Evolutionary conservation across 1,284 basidiomycete species (phyloP).

Genomic region (Fomitiporia mediterranea): DNA sequence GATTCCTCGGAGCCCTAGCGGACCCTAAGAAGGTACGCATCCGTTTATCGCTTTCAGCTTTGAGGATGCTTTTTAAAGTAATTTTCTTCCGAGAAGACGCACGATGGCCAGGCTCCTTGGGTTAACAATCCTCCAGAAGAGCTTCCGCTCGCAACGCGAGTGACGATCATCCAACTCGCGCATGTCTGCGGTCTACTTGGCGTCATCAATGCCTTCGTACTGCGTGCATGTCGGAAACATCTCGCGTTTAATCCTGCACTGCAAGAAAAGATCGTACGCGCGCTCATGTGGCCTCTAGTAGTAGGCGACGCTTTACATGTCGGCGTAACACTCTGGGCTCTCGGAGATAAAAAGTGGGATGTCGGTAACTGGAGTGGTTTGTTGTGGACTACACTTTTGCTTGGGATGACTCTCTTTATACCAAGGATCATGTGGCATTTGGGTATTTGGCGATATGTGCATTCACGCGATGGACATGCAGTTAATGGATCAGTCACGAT

Average conservation of each 20-base stretch:
- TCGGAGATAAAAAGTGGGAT: constrained; percentile 61
- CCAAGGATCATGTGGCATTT: constrained; percentile 68
- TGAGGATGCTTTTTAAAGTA: constrained; percentile 5
- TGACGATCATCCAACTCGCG: constrained; percentile 61
- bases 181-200: constrained; percentile 72
- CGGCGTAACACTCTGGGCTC: constrained; percentile 62
- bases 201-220: constrained; percentile 60
- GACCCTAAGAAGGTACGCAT: constrained; percentile 58
- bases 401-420: constrained; percentile 60
- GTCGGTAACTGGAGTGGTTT: constrained; percentile 57
- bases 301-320: constrained; percentile 64
- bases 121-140: constrained; percentile 42
- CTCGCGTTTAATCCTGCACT: constrained; percentile 51
- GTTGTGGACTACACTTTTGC: constrained; percentile 60
- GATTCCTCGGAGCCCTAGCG: constrained; percentile 60
- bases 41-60: constrained; percentile 17
- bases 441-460: constrained; percentile 66
- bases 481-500: not conserved
- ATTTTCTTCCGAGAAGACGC: constrained; percentile 40
- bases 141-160: constrained; percentile 57
- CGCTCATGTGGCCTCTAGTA: constrained; percentile 61
- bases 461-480: constrained; percentile 47
- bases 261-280: constrained; percentile 63
- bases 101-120: constrained; percentile 74
- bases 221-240: constrained; percentile 54